Conservation (phyloP, 768 basidiomycete genomes). For the Collybiopsis luxurians region DNA sequence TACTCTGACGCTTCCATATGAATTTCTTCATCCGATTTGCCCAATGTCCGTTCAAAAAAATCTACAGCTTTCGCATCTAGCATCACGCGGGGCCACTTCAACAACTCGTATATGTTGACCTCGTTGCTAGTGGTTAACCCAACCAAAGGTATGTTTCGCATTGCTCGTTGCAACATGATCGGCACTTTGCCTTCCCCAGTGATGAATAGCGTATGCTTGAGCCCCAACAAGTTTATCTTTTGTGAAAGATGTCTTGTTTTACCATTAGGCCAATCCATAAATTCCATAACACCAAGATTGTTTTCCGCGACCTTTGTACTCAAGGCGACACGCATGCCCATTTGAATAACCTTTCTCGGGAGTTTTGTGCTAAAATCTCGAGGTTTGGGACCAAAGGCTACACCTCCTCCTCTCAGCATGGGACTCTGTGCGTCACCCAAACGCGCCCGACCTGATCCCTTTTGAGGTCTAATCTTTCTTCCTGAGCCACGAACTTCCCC, state of each 20-base stretch:
- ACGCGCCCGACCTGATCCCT: slow-evolving; percentile 88
- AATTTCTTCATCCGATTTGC: slow-evolving; percentile 29
- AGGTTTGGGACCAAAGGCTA: slow-evolving; percentile 88
- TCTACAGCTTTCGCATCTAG: slow-evolving; percentile 85
- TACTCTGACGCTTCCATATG: background rate
- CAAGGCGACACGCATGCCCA: slow-evolving; percentile 91
- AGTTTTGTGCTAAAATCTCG: slow-evolving; percentile 91
- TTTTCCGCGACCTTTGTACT: slow-evolving; percentile 79
- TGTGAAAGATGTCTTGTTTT: slow-evolving; percentile 70
- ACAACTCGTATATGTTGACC: slow-evolving; percentile 75
- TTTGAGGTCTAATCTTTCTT: slow-evolving; percentile 86
- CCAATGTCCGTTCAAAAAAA: slow-evolving; percentile 62
- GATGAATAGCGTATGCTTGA: slow-evolving; percentile 75
- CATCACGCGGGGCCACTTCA: slow-evolving; percentile 81
- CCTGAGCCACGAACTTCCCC: slow-evolving; percentile 89
- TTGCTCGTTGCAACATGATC: slow-evolving; percentile 54
- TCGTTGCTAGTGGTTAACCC: slow-evolving; percentile 62
- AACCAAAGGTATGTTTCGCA: slow-evolving; percentile 69
- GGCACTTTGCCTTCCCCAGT: slow-evolving; percentile 59
- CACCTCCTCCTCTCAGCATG: slow-evolving; percentile 88
- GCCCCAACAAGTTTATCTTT: slow-evolving; percentile 61
- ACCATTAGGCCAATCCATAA: slow-evolving; percentile 65
- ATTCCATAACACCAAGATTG: slow-evolving; percentile 71
- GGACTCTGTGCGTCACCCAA: slow-evolving; percentile 87
- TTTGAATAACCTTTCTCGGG: slow-evolving; percentile 87